Evolutionary conservation across 2,329 filamentous ascomycete species (phyloP), one percentile per base, ranked within the genome.

Genomic region (Aspergillus clavatus): DNA sequence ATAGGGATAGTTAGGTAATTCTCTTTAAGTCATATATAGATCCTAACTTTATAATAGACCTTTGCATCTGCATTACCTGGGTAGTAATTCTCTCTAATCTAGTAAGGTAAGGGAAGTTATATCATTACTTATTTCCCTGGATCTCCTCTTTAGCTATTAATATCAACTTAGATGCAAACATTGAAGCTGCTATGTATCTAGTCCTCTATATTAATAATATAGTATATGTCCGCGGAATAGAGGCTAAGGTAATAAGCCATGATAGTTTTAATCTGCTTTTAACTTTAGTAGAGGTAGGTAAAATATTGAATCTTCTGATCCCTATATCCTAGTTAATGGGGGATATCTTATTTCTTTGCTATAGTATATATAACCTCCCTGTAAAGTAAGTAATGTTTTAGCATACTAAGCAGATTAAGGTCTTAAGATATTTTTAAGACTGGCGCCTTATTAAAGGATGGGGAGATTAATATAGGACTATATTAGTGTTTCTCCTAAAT

Each of bases 51-150:
- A 47, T 53, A 63, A 21, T 42, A 41, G 26, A 61, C 37, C 40
- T 62, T 65, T 45, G 62, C 58, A 47, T 61, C 59, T 8, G 41
- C 45, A 42, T 62, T 63, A 8, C 57, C 57, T 12, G 58, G 53
- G 18, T 46, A 27, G 33, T 45, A 50, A 1, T 39, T 38, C 14
- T 63, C 58, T 2, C 54, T 60, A 4, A 59, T 38, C 7, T 48
- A 47, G 37, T 61, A 59, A 6, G 56, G 59, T 2, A 62, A 46
- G 4, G 56, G 56, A 33, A 61, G 48, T 4, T 51, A 52, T 24
- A 61, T 46, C 11, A 58, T 21, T 2, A 58, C 43, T 5, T 46
- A 45, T 21, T 37, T 40, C 11, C 37, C 18, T 26, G 16, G 16
- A 5, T 43, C 11, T 26, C 22, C 18, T 39, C 24, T n/a, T 21